Base-by-base conservation (phyloP, 139 green algal species). In the Pleodorina starrii region DNA sequence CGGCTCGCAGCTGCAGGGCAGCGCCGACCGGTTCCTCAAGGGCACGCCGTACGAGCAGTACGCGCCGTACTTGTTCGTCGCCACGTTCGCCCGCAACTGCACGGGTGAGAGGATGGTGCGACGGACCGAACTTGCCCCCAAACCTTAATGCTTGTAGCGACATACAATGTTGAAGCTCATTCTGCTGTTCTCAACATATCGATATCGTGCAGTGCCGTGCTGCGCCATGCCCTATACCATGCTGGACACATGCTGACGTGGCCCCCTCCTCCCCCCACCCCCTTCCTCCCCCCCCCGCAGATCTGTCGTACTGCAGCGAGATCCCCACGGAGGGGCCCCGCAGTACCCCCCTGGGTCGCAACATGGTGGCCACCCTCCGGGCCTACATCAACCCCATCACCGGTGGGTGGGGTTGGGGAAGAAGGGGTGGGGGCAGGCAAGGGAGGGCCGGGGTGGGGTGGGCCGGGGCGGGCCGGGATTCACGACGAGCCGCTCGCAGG, bases 351-450 rank as follows among this genome's bases (percentile, higher is more conserved):
- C 40, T 88, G n/a, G 29, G 11, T 2, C 71, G 90, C 12, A n/a
- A 50, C 35, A 38, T 89, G 50, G n/a, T 93, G 16, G 38, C 87
- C 44, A 90, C 77, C 0, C 32, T 89, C 57, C 71, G 90, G 1
- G 85, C 90, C 1, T 93, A 93, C 80, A 29, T 71, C 71, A 91
- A 91, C 80, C 90, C 90, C 0, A 27, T 25, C 11, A 92, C 90
- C 0, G 90, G 90, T 88, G 21, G 12, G 42, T 38, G 63, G 29
- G 12, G n/a, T 21, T 73, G 5, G 72, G 72, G 66, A 25, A 6
- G 23, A 25, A 54, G 12, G 72, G 36, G 72, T 36, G 40, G 1
- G 42, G 36, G 66, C 32, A 36, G 25, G 6, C n/a, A n/a, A n/a
- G n/a, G n/a, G n/a, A n/a, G n/a, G n/a, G n/a, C n/a, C 23, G 32